Conservation (phyloP, 176 grass and related monocot genomes). For the Thinopyrum elongatum region DNA sequence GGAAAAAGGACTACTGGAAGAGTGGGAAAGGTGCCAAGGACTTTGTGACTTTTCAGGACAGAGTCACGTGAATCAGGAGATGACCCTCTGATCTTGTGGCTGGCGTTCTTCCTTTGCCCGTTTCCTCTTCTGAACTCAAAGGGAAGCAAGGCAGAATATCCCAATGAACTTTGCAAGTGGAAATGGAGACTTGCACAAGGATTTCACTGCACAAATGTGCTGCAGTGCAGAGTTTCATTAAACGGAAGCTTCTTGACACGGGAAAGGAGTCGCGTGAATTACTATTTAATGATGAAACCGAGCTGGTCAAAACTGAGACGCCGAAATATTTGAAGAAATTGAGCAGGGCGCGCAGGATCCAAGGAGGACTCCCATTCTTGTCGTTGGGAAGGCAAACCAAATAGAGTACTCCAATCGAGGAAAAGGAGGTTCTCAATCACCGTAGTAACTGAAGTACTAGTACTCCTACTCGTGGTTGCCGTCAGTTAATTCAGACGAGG, state of each 20-base stretch:
- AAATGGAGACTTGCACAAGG: not conserved
- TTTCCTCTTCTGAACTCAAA: not conserved
- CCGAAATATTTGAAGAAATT: conserved; percentile 8
- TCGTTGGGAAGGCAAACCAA: conserved; percentile 34
- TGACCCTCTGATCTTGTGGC: conserved; percentile 5
- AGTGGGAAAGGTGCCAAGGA: conserved; percentile 25
- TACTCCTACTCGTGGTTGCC: no score
- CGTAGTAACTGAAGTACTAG: not conserved
- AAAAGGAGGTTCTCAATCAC: not conserved
- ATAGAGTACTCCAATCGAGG: not conserved
- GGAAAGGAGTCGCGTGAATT: not conserved
- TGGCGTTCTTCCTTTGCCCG: not conserved
- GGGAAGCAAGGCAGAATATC: conserved; percentile 13
- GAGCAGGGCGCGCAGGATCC: conserved; percentile 33
- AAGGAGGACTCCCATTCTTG: not conserved
- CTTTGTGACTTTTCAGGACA: conserved; percentile 25
- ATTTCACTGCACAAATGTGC: no score
- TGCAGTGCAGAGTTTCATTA: not conserved
- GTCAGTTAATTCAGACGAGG: not conserved
- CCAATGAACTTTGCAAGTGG: not conserved
- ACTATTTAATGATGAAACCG: conserved; percentile 10
- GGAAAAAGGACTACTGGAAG: conserved; percentile 8
- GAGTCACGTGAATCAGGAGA: conserved; percentile 26
- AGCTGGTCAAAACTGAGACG: not conserved
- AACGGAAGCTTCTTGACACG: not conserved